Conservation (phyloP, 192 early-diverging fungal genomes). For the Cetraspora pellucida region DNA sequence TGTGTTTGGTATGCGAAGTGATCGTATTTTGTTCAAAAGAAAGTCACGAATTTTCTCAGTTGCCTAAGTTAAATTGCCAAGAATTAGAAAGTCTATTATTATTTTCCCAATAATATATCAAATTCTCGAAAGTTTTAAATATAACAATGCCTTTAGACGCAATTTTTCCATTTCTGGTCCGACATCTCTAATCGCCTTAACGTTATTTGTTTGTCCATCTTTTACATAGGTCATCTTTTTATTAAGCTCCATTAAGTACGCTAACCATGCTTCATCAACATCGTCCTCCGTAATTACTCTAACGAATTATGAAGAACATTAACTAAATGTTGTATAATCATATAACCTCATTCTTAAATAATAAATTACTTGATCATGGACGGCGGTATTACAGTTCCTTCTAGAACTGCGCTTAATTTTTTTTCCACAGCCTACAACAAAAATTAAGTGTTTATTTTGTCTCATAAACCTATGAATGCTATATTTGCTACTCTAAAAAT, state of each 20-base stretch:
- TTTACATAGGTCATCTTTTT: constrained; percentile 85
- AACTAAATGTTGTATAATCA: too few relatives aligned
- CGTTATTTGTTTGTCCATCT: constrained; percentile 70
- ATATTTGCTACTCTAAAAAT: background rate
- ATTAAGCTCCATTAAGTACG: constrained; percentile 82
- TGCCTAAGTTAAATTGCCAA: constrained; percentile 51
- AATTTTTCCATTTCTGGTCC: constrained; percentile 93
- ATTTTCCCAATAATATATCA: too few relatives aligned
- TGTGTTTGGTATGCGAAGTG: constrained; percentile 84
- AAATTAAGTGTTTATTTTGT: background rate
- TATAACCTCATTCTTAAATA: too few relatives aligned
- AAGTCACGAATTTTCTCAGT: constrained; percentile 87
- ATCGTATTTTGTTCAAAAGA: constrained; percentile 82
- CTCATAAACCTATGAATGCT: constrained; percentile 19
- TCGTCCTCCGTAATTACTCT: constrained; percentile 90
- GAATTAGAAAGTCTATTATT: too few relatives aligned
- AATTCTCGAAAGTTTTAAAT: too few relatives aligned
- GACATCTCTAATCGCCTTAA: constrained; percentile 81
- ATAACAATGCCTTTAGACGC: constrained; percentile 59
- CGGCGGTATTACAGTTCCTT: constrained; percentile 84
- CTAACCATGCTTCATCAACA: constrained; percentile 87
- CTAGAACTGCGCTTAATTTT: constrained; percentile 71
- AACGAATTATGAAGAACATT: background rate
- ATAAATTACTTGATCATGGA: constrained; percentile 58
- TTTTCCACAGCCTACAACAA: constrained; percentile 63